Percentiles rank a stretch among this genome's conserved stretches.
Evolutionary conservation across 106 monocot species (phyloP).

Genomic region (Acorus calamus): DNA sequence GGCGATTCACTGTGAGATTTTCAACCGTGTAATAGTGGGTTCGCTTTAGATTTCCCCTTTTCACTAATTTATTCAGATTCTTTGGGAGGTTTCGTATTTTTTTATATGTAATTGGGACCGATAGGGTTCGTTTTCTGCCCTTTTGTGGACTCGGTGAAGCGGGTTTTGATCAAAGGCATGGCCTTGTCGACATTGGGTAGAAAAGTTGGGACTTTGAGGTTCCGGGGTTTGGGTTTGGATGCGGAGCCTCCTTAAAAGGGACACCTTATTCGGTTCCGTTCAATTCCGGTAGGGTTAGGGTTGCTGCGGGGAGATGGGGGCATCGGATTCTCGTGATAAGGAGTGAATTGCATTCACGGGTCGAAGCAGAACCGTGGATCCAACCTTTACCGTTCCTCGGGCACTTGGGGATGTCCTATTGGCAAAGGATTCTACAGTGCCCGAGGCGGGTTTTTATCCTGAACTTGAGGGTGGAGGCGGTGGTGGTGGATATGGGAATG

Average conservation of each 20-base stretch:
- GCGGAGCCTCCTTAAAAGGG: conserved; percentile 8
- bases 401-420: conserved; percentile 5
- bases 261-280: not conserved
- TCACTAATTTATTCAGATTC: no score
- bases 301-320: not conserved
- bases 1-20: no score
- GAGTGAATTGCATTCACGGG: conserved; percentile 11
- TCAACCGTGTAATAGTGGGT: no score
- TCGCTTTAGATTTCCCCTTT: no score
- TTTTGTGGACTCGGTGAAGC: no score
- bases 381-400: not conserved
- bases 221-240: not conserved
- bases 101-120: no score
- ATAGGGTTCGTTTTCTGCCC: no score
- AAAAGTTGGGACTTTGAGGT: not conserved
- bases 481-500: conserved; percentile 19
- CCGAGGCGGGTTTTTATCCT: conserved; percentile 5
- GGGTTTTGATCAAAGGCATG: no score
- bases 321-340: conserved; percentile 1
- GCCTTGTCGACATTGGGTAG: no score
- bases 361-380: not conserved
- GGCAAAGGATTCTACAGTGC: conserved; percentile 3
- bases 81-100: no score
- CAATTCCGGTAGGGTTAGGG: not conserved
- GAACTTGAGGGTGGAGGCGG: conserved; percentile 23